These are phyloP conservation scores for Zygosaccharomyces pseudorouxii DNA, from an alignment of 805 yeast species.

Conservation along the genomic window DNA sequence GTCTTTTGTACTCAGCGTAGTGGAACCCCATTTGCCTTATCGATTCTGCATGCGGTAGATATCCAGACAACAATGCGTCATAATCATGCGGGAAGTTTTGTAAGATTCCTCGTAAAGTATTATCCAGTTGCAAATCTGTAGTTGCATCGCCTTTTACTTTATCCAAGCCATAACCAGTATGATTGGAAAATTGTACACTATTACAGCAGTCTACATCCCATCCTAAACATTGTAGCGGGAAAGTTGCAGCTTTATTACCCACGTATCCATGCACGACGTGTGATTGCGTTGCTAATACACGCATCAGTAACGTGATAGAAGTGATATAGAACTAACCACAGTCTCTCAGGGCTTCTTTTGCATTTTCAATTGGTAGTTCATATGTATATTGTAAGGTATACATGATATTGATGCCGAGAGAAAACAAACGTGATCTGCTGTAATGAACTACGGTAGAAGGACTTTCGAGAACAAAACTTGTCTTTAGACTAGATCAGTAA, in stretches of 20 bases:
- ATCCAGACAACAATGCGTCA: conserved; percentile 73
- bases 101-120: conserved; percentile 51
- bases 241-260: conserved; percentile 86
- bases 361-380: no score
- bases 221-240: conserved; percentile 79
- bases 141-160: conserved; percentile 49
- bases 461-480: no score
- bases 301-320: background rate
- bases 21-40: conserved; percentile 48
- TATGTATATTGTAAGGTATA: no score
- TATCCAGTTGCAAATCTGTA: conserved; percentile 42
- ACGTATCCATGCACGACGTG: conserved; percentile 96
- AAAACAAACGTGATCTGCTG: background rate
- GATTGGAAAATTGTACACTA: conserved; percentile 86
- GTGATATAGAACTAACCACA: background rate
- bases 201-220: conserved; percentile 93
- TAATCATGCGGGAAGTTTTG: conserved; percentile 47
- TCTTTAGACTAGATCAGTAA: no score
- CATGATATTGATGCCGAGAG: background rate
- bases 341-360: no score
- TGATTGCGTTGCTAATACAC: conserved; percentile 46
- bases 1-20: conserved; percentile 32
- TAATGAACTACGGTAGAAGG: no score
- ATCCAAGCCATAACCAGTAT: conserved; percentile 81
- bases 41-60: conserved; percentile 60